A percentile compares a stretch with the other conserved stretches of the same genome.
These are phyloP conservation scores for Trebouxia sp. DNA, from an alignment of 139 green algal species.

Conservation along the genomic window DNA sequence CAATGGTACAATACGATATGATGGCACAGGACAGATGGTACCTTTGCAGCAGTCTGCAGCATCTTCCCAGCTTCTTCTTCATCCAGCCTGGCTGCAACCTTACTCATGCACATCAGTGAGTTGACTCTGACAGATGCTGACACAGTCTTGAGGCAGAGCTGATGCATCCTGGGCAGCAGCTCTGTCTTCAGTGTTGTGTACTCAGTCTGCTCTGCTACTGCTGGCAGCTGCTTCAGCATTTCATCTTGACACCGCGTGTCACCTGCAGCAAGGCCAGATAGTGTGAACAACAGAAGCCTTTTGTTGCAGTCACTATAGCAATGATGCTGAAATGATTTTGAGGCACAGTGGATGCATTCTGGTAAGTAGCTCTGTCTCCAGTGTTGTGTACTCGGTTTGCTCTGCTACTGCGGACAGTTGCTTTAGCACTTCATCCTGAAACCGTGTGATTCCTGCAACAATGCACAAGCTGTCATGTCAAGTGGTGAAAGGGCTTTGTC, in stretches of 20 bases:
- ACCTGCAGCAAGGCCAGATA: slow-evolving; percentile 36
- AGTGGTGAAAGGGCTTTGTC: not conserved
- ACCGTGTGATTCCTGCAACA: slow-evolving; percentile 39
- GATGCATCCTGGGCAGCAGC: slow-evolving; percentile 53
- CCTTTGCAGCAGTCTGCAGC: slow-evolving; percentile 44
- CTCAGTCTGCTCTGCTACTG: slow-evolving; percentile 39
- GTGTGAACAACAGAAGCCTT: too few relatives aligned
- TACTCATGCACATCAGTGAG: slow-evolving; percentile 56
- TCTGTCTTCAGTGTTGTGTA: slow-evolving; percentile 36
- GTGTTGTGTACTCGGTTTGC: slow-evolving; percentile 35
- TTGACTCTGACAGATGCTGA: slow-evolving; percentile 61
- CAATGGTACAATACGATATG: not conserved
- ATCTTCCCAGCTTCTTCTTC: slow-evolving; percentile 52
- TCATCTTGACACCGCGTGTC: slow-evolving; percentile 60
- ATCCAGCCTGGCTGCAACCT: slow-evolving; percentile 54
- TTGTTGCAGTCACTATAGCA: too few relatives aligned
- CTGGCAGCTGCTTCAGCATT: slow-evolving; percentile 42
- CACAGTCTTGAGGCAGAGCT: slow-evolving; percentile 64
- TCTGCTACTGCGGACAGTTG: slow-evolving; percentile 36
- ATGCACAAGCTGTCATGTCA: too few relatives aligned
- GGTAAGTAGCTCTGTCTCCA: slow-evolving; percentile 47
- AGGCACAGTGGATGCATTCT: slow-evolving; percentile 57
- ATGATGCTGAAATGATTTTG: too few relatives aligned
- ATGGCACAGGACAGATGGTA: too few relatives aligned
- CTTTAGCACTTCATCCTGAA: slow-evolving; percentile 66